Percentiles rank a stretch among this genome's conserved stretches.
These are phyloP conservation scores for Vitis labrusca DNA, from an alignment of 164 flowering plant species.

Conservation along the genomic window DNA sequence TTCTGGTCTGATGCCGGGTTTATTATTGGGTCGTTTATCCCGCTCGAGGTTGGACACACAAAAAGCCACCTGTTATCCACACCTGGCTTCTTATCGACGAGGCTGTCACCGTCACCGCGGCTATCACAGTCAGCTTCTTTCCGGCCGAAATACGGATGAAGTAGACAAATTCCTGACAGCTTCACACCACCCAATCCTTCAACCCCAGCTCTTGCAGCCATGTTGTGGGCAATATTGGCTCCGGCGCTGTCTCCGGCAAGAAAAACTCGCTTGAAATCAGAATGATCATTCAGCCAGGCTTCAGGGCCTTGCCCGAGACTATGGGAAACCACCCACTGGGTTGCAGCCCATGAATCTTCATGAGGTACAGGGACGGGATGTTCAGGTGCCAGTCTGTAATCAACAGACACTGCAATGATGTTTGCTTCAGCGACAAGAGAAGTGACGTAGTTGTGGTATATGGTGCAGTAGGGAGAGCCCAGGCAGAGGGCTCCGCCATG, in stretches of 20 bases:
- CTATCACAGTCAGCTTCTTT: too few relatives aligned
- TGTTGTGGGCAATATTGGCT: constrained; percentile 10
- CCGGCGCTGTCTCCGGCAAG: constrained; percentile 17
- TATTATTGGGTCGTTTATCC: constrained; percentile 26
- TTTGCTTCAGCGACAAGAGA: constrained; percentile 1
- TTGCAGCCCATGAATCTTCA: constrained; percentile 9
- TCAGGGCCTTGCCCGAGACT: not conserved
- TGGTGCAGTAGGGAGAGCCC: not conserved
- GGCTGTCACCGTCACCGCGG: too few relatives aligned
- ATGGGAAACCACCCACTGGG: constrained; percentile 11
- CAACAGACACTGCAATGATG: constrained; percentile 9
- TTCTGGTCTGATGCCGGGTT: constrained; percentile 26
- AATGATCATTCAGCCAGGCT: constrained; percentile 12
- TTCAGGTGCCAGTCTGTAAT: constrained; percentile 18
- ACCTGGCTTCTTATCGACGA: too few relatives aligned
- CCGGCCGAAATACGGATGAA: not conserved
- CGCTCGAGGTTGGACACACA: constrained; percentile 7
- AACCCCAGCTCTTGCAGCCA: not conserved
- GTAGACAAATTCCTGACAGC: not conserved
- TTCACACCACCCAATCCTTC: not conserved
- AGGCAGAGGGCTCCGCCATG: constrained; percentile 17
- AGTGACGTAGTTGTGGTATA: constrained; percentile 1
- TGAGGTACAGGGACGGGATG: constrained; percentile 3
- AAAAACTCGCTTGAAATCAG: constrained; percentile 6
- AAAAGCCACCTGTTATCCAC: constrained; percentile 7